Evolutionary conservation across 345 rosid genomes (phyloP).

Genomic region (thale cress (Arabidopsis thaliana)): TAIR10.1 NC_003071.7:7790501-7791000

Average conservation of each 20-base stretch:
- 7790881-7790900: conserved; percentile 88
- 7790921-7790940: conserved; percentile 69
- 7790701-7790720: conserved; percentile 84
- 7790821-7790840: conserved; percentile 75
- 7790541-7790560: conserved; percentile 21
- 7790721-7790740: conserved; percentile 89
- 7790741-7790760: conserved; percentile 78
- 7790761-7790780: conserved; percentile 75
- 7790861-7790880: conserved; percentile 75
- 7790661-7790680: conserved; percentile 26
- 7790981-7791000: conserved; percentile 97
- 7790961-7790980: conserved; percentile 94
- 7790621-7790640: conserved; percentile 24
- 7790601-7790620: not conserved
- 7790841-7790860: conserved; percentile 73
- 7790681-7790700: conserved; percentile 91
- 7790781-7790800: conserved; percentile 90
- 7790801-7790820: conserved; percentile 91
- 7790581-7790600: conserved; percentile 14
- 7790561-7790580: conserved; percentile 21
- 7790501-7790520: conserved; percentile 21
- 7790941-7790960: conserved; percentile 85
- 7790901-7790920: conserved; percentile 78
- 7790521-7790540: conserved; percentile 14
- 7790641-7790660: conserved; percentile 13